These are phyloP conservation scores for Populus deltoides DNA, from an alignment of 345 rosid species.

Conservation along the genomic window DNA sequence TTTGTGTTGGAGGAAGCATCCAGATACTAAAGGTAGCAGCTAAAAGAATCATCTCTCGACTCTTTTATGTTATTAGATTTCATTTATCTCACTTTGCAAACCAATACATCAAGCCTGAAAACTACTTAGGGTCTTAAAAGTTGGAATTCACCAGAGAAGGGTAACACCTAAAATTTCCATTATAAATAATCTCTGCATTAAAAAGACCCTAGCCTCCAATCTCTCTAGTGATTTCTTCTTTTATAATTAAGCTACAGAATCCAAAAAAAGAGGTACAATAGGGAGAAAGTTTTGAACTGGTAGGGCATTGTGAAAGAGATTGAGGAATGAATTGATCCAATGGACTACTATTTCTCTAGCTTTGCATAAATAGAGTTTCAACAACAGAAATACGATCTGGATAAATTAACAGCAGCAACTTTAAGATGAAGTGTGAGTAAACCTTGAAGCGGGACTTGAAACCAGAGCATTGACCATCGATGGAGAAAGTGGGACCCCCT, in stretches of 20 bases:
- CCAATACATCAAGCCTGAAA: not conserved
- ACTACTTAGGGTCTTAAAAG: not conserved
- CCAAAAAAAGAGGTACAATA: not conserved
- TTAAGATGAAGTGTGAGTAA: constrained; percentile 13
- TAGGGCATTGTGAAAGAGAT: not conserved
- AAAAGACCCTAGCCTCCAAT: constrained; percentile 11
- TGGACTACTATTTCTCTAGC: not conserved
- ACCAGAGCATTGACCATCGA: constrained; percentile 53
- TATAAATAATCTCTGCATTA: not conserved
- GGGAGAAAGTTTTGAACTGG: not conserved
- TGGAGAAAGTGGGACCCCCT: constrained; percentile 74
- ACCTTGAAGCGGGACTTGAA: constrained; percentile 94
- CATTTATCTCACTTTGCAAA: not conserved
- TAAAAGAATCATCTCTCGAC: not conserved
- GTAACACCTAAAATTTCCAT: no score
- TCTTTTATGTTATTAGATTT: not conserved
- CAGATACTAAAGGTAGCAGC: constrained; percentile 3
- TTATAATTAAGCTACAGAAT: constrained; percentile 1
- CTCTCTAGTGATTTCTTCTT: not conserved
- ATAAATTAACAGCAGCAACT: constrained; percentile 1
- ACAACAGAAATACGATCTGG: not conserved
- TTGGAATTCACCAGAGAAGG: not conserved
- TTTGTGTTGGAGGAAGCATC: constrained; percentile 4
- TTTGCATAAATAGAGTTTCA: constrained; percentile 3
- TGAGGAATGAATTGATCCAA: not conserved